Evolutionary conservation across 2,329 filamentous ascomycete species (phyloP), one percentile per base, ranked within the genome.

Genomic region (Didymella keratinophila): DNA sequence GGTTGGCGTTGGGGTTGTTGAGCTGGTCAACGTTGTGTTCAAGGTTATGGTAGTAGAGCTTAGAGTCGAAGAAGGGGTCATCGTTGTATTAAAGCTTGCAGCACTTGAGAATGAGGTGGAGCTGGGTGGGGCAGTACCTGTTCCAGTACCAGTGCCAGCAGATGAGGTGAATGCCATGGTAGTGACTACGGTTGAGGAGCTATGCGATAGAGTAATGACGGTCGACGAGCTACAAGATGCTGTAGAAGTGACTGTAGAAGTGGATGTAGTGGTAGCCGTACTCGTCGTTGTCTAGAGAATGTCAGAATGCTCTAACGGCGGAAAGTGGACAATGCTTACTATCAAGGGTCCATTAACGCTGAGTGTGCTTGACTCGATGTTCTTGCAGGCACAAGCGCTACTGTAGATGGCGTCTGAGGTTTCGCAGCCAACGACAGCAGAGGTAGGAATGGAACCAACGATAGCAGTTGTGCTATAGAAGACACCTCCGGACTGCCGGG

Each of bases 301-400:
- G 14, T 70, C 6, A 66, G 61, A 27, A n/a, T 12, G 25, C 4
- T 11, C 10, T 3, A 11, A 20, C 20, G 20, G 18, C 23, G 28
- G 14, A 37, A 3, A 9, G 11, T 18, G 21, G 32, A 37, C 20
- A 20, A 1, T 11, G 60, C 69, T 61, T 64, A 75, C 73, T 10
- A 62, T 53, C 39, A 65, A 63, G 18, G 69, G 56, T 52, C 55
- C 16, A 67, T 68, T 9, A 7, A 11, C 10, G 20, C 20, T 41
- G 10, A 69, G 36, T 1, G 43, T 43, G 12, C 52, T 63, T 16
- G 62, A 18, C 3, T 61, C 62, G 14, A 75, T 54, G 2, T 62
- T 63, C 28, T 67, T 59, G 47, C 72, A 76, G 10, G 50, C 52
- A 48, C 73, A 76, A 2, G 66, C 70, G 41, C 70, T 72, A 0